Evolutionary conservation across 2,329 filamentous ascomycete species (phyloP), one percentile per base, ranked within the genome.

Genomic region (Diaporthe caulivora): DNA sequence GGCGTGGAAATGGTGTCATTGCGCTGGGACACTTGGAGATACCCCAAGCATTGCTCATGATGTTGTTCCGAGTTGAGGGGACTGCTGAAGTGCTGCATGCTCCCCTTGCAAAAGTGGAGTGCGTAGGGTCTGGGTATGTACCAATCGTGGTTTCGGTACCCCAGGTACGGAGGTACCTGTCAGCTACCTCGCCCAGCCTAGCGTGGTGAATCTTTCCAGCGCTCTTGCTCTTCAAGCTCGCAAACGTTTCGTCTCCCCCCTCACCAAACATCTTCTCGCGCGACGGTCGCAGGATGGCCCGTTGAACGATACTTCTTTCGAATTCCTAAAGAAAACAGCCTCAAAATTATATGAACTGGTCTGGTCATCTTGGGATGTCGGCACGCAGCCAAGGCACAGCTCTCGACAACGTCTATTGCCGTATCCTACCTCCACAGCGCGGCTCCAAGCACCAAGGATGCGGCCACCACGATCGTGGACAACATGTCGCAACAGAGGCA

Each of bases 401-500:
- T 24, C 34, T 42, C 7, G 15, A 29, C 31, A 29, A 70, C 57
- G 53, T 65, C 21, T 31, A 51, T 53, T 40, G 54, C 44, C 18
- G 18, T 72, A 44, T 24, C 24, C 72, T 42, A 51, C 18, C 42
- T 67, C 18, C 64, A 72, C n/a, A 31, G 64, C n/a, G 58, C 57
- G 37, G 31, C 68, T n/a, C 53, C 47, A 54, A 71, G 58, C 55
- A 73, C 34, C 26, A 54, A 53, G 18, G 17, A 72, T 69, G 70
- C 57, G 37, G 55, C 26, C 18, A 26, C 60, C 26, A 29, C 55
- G 51, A 11, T 34, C 70, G 51, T 53, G 53, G 29, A 70, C 72
- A 54, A 54, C 51, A 74, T 74, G 74, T 65, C 74, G 51, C 69
- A 74, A 70, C 44, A 51, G 44, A 71, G 18, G 24, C 64, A 40